Conservation (phyloP, 1,284 basidiomycete species). For the Ceratobasidium sp. region DNA sequence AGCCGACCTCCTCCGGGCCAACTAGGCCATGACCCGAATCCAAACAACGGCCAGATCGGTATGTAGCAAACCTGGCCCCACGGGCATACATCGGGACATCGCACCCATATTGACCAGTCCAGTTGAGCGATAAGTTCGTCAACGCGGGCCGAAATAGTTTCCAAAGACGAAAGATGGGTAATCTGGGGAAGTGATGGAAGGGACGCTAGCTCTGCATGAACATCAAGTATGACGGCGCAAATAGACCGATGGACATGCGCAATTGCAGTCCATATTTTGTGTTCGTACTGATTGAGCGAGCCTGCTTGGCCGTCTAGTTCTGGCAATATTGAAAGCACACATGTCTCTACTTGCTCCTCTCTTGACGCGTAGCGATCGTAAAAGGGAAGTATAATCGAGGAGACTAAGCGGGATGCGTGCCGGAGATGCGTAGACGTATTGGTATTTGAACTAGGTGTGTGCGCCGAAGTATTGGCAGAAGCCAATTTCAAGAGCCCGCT, state of each 20-base stretch:
- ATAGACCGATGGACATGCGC: constrained; percentile 29
- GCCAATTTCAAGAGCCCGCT: not conserved
- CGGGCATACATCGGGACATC: constrained; percentile 32
- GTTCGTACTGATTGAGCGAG: not conserved
- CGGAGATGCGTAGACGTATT: constrained; percentile 7
- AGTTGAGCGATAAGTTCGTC: constrained; percentile 16
- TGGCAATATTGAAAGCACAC: constrained; percentile 2
- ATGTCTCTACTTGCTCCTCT: constrained; percentile 15
- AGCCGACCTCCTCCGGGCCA: not conserved
- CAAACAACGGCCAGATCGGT: constrained; percentile 35
- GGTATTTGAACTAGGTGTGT: not conserved
- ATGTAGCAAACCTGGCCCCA: constrained; percentile 36
- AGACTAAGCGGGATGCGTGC: constrained; percentile 23
- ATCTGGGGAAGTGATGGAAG: not conserved
- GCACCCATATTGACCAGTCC: constrained; percentile 31
- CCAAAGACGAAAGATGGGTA: not conserved
- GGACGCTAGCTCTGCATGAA: constrained; percentile 6
- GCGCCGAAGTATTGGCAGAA: not conserved
- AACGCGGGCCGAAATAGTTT: not conserved
- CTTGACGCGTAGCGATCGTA: constrained; percentile 8
- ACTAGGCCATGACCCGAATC: constrained; percentile 21
- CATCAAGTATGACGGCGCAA: constrained; percentile 20
- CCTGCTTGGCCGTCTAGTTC: constrained; percentile 3
- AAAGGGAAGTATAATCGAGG: constrained; percentile 26
- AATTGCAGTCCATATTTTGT: constrained; percentile 23